Percentiles rank a stretch among this genome's conserved stretches.
These are phyloP conservation scores for Microcos paniculata DNA, from an alignment of 345 rosid genomes.

Conservation along the genomic window DNA sequence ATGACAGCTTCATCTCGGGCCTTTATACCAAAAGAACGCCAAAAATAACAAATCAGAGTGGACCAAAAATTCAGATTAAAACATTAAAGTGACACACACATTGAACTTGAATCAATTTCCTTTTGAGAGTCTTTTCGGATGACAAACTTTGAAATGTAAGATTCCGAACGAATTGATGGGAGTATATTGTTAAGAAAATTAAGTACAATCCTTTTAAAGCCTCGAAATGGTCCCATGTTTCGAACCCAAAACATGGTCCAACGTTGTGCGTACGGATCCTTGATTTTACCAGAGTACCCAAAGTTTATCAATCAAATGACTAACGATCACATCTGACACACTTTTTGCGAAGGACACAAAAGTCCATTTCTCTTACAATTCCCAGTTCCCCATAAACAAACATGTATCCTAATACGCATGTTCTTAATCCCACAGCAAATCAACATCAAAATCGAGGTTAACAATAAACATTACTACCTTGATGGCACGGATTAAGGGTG, in stretches of 20 bases:
- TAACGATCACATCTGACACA: not conserved
- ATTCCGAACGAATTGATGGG: not conserved
- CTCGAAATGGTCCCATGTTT: not conserved
- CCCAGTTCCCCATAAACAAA: not conserved
- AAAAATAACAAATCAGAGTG: not conserved
- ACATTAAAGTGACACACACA: not conserved
- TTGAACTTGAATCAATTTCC: not conserved
- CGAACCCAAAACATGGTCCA: too few species aligned
- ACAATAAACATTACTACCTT: slow-evolving; percentile 41
- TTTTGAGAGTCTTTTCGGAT: not conserved
- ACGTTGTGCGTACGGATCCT: too few species aligned
- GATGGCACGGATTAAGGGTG: slow-evolving; percentile 55
- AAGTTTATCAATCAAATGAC: not conserved
- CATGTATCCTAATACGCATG: not conserved
- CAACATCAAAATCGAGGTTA: slow-evolving; percentile 4
- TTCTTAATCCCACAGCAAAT: not conserved
- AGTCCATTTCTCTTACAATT: not conserved
- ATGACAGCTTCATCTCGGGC: slow-evolving; percentile 78
- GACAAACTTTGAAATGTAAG: not conserved
- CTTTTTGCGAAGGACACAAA: not conserved
- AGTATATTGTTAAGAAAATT: too few species aligned
- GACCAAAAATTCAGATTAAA: not conserved
- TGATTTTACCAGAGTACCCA: slow-evolving; percentile 17
- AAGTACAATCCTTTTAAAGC: not conserved
- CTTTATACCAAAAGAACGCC: slow-evolving; percentile 31